phyloP scores from a whole-genome alignment of 805 yeast genomes.

The Wickerhamiella siamensis region DNA sequence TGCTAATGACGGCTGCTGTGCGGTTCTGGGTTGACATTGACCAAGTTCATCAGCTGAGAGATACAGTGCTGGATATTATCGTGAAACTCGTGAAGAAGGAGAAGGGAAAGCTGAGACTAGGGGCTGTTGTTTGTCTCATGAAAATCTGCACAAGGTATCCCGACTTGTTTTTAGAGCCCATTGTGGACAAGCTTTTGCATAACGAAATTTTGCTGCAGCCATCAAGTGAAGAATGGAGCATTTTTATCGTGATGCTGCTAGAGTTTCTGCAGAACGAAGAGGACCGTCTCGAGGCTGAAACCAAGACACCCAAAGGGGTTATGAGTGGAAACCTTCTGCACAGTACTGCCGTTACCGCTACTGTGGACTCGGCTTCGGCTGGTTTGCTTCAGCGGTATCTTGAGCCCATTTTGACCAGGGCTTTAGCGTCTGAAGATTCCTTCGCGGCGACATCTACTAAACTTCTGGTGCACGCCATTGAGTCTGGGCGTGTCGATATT shows the following conservation, averaged over 20 bases:
- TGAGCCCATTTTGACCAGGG: neutral
- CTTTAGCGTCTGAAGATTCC: constrained; percentile 1
- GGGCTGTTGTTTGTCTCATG: neutral
- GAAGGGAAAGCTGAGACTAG: neutral
- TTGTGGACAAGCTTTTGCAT: constrained; percentile 1
- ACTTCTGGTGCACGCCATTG: constrained; percentile 4
- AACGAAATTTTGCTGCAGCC: neutral
- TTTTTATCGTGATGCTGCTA: constrained; percentile 6
- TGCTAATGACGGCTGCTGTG: constrained; percentile 2
- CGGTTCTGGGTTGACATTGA: constrained; percentile 2
- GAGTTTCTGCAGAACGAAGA: constrained; percentile 4
- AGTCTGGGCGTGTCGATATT: constrained; percentile 4
- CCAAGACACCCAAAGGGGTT: neutral
- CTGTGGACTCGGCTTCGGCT: constrained; percentile 6
- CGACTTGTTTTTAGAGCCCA: constrained; percentile 2
- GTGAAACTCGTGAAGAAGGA: neutral
- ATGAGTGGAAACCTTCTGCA: neutral
- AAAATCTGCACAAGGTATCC: constrained; percentile 6
- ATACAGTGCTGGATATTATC: neutral
- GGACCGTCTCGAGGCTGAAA: neutral
- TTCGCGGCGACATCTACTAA: constrained; percentile 5
- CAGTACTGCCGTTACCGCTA: neutral
- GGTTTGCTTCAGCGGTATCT: constrained; percentile 6
- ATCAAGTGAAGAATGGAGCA: constrained; percentile 5
- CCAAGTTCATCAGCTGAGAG: neutral